Percentiles rank a stretch among this genome's conserved stretches.
These are phyloP conservation scores for Amanita inopinata DNA, from an alignment of 768 basidiomycete species.

Conservation along the genomic window DNA sequence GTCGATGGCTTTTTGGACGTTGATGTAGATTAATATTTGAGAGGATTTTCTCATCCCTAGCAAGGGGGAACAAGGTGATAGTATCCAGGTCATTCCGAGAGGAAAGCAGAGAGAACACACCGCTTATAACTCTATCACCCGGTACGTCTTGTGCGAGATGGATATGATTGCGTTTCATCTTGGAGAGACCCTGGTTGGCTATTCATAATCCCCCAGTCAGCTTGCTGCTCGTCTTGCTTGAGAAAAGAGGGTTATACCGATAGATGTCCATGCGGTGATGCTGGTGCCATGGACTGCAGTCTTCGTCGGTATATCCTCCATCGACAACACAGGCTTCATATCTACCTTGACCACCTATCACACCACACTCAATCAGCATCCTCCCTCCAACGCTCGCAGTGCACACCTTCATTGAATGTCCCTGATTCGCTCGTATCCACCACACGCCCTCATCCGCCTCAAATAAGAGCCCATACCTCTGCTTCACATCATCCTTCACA, in stretches of 20 bases:
- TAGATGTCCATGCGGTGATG: slow-evolving; percentile 55
- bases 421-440: slow-evolving; percentile 90
- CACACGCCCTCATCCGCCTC: slow-evolving; percentile 43
- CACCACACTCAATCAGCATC: not conserved
- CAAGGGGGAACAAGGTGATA: not conserved
- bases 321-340: slow-evolving; percentile 44
- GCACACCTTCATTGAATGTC: slow-evolving; percentile 72
- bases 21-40: slow-evolving; percentile 72
- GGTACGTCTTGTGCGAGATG: slow-evolving; percentile 79
- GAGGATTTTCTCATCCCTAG: slow-evolving; percentile 77
- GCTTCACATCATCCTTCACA: slow-evolving; percentile 59
- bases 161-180: slow-evolving; percentile 86
- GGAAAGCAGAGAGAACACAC: slow-evolving; percentile 29
- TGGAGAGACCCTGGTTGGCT: slow-evolving; percentile 69
- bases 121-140: slow-evolving; percentile 62
- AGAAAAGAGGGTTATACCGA: slow-evolving; percentile 35
- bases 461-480: slow-evolving; percentile 47
- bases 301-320: slow-evolving; percentile 53
- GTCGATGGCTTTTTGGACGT: slow-evolving; percentile 59
- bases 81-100: not conserved
- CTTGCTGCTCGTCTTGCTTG: not conserved
- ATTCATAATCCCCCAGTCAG: too few species aligned
- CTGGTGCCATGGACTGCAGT: slow-evolving; percentile 81
- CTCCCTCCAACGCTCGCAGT: not conserved
- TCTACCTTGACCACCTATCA: slow-evolving; percentile 58